Evolutionary conservation across 2,329 filamentous ascomycete species (phyloP).

Genomic region (Sclerotiophoma versabilis): DNA sequence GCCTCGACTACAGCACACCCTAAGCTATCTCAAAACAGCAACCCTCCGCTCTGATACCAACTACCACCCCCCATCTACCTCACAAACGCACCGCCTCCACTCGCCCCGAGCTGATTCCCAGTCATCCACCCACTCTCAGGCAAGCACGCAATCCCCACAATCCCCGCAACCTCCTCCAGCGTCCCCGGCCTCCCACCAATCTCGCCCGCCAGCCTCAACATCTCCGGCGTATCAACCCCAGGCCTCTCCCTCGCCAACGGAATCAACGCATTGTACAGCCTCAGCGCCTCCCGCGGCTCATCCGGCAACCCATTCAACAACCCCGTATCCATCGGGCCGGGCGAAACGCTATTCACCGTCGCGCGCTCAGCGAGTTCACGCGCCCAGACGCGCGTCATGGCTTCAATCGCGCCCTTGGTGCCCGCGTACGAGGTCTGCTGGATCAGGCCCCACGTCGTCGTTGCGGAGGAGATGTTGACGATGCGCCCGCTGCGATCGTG

Average conservation of each 20-base stretch:
- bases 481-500: slow-evolving; percentile 68
- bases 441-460: slow-evolving; percentile 60
- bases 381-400: slow-evolving; percentile 69
- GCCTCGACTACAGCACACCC: no score
- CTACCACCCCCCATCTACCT: background rate
- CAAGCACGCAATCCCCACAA: slow-evolving; percentile 75
- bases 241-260: slow-evolving; percentile 22
- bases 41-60: no score
- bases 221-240: slow-evolving; percentile 53
- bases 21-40: no score
- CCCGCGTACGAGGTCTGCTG: slow-evolving; percentile 67
- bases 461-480: slow-evolving; percentile 65
- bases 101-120: slow-evolving; percentile 76
- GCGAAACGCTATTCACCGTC: slow-evolving; percentile 68
- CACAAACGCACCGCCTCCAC: slow-evolving; percentile 72
- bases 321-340: slow-evolving; percentile 62
- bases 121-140: slow-evolving; percentile 76
- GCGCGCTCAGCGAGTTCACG: slow-evolving; percentile 64
- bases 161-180: slow-evolving; percentile 72
- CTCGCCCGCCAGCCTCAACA: slow-evolving; percentile 64
- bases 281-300: slow-evolving; percentile 19
- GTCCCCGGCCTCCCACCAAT: slow-evolving; percentile 64
- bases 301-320: slow-evolving; percentile 21
- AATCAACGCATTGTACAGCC: slow-evolving; percentile 21
- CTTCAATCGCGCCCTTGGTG: slow-evolving; percentile 68